phyloP scores from a whole-genome alignment of 2,329 filamentous ascomycete genomes.

The Decorospora gaudefroyi region DNA sequence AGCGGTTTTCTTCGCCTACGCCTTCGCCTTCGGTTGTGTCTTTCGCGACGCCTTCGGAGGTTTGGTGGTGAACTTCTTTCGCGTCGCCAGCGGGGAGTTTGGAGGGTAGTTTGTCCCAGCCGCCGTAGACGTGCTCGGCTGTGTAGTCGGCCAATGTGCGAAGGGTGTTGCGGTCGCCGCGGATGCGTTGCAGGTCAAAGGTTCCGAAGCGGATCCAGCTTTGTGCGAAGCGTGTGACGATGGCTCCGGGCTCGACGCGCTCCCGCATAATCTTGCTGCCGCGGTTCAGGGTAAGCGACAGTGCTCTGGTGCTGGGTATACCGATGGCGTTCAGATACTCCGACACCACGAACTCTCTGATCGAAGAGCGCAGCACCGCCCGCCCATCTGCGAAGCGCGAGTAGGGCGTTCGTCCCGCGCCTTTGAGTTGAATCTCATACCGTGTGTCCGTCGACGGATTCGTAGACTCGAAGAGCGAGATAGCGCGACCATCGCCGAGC shows the following conservation, averaged over 20 bases:
- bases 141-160: slow-evolving; percentile 78
- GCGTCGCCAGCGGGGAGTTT: slow-evolving; percentile 55
- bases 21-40: slow-evolving; percentile 68
- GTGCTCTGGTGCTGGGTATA: slow-evolving; percentile 83
- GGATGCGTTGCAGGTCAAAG: slow-evolving; percentile 85
- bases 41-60: slow-evolving; percentile 56
- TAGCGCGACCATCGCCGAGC: slow-evolving; percentile 90
- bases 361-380: slow-evolving; percentile 88
- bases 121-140: slow-evolving; percentile 82
- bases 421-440: slow-evolving; percentile 94
- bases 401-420: slow-evolving; percentile 90
- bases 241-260: slow-evolving; percentile 82
- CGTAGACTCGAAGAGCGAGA: slow-evolving; percentile 88
- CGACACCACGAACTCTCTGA: slow-evolving; percentile 90
- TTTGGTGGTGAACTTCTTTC: slow-evolving; percentile 54
- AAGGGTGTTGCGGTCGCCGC: slow-evolving; percentile 76
- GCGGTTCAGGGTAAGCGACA: slow-evolving; percentile 76
- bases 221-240: slow-evolving; percentile 89
- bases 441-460: slow-evolving; percentile 71
- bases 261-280: slow-evolving; percentile 71
- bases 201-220: slow-evolving; percentile 93
- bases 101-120: slow-evolving; percentile 81
- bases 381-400: slow-evolving; percentile 95
- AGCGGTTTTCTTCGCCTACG: slow-evolving; percentile 79
- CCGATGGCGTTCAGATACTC: slow-evolving; percentile 83